Conservation (phyloP, 1,139 yeast genomes). For the Blastobotrys aristatus region DNA sequence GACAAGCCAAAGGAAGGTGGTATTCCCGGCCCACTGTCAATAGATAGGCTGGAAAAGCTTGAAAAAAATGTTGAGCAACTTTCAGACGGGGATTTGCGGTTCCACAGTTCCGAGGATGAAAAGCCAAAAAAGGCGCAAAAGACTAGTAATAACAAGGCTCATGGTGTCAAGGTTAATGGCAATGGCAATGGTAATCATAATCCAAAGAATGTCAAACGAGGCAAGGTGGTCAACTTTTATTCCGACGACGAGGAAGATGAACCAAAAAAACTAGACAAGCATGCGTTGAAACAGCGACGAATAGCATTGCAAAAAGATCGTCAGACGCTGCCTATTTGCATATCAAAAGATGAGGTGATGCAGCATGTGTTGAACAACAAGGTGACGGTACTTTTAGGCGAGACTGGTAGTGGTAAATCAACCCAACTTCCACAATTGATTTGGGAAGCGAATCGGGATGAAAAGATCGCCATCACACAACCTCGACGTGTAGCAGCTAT, state of each 20-base stretch:
- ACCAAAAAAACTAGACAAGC: constrained; percentile 14
- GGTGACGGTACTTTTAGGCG: constrained; percentile 85
- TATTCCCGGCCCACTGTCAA: constrained; percentile 20
- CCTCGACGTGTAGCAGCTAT: constrained; percentile 98
- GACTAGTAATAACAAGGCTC: not conserved
- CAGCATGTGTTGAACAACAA: constrained; percentile 50
- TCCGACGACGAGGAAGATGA: constrained; percentile 38
- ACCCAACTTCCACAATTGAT: constrained; percentile 90
- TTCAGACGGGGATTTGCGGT: constrained; percentile 20
- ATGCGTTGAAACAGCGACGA: constrained; percentile 10
- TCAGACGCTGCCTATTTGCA: constrained; percentile 66
- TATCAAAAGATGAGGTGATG: constrained; percentile 60
- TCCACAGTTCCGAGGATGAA: constrained; percentile 12
- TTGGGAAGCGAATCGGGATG: constrained; percentile 37
- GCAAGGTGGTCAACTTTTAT: constrained; percentile 20
- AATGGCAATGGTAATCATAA: not conserved
- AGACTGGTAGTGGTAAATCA: constrained; percentile 96
- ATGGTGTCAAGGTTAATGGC: not conserved
- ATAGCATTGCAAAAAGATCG: constrained; percentile 34
- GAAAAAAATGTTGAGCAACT: constrained; percentile 14
- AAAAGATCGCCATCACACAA: constrained; percentile 84
- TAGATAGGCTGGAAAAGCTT: constrained; percentile 19
- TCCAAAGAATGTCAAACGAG: not conserved
- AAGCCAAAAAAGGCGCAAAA: not conserved
- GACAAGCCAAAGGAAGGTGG: not conserved